Base-by-base conservation (phyloP, 768 basidiomycete genomes). In the Pulveroboletus sp. region DNA sequence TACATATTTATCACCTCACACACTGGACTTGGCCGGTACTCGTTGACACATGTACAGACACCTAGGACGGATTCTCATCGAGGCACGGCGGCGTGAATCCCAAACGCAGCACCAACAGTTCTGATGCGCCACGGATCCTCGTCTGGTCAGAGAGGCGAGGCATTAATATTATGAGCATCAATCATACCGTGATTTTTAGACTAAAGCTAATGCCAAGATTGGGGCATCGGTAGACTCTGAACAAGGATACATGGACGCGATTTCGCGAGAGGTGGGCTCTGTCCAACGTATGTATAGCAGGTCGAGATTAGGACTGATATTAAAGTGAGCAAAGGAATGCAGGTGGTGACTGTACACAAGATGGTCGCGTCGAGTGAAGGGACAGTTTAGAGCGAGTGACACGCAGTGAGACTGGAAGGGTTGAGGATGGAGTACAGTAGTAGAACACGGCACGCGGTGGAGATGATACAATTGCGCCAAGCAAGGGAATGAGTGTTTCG, bases 1-100 rank as follows among this genome's bases (percentile, higher is more conserved):
- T 55, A 56, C 36, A 51, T 63, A 61, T 67, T 70, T 70, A 69
- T 63, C 51, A 35, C 17, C 30, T 33, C 7, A 37, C 24, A n/a
- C 31, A 17, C 30, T 15, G 27, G 28, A 35, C 31, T 7, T 24
- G 28, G 26, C 47, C 46, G 18, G 37, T 3, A 17, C 39, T 26
- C 12, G 31, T 47, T 26, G 46, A 21, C 11, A 17, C 41, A 26
- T 8, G 12, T 47, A 27, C 27, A 28, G 18, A 10, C 21, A 21
- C 21, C 21, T 3, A 3, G 21, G 21, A 21, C 21, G 21, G 36
- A 56, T 37, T 46, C 28, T 40, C 32, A 43, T 54, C 42, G 17
- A 31, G 15, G 33, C n/a, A 36, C 14, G 31, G 40, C 31, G 35
- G 11, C 32, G 27, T 40, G 32, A 40, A 51, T 40, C 50, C 21